Evolutionary conservation across 2,329 filamentous ascomycete species (phyloP).

Genomic region (Magnaporthiopsis poae): DNA sequence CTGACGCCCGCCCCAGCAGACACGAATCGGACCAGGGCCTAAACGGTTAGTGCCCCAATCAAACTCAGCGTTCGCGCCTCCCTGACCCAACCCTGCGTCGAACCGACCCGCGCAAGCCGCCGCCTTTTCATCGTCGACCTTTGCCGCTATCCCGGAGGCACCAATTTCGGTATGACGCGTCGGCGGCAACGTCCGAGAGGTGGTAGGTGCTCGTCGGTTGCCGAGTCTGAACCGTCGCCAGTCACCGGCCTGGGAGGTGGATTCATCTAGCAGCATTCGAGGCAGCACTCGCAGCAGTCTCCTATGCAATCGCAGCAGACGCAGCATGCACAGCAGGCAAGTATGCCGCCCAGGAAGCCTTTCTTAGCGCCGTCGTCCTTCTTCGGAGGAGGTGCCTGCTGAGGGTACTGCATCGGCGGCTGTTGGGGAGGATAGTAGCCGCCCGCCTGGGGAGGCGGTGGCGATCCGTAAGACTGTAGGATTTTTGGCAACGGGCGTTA

Average conservation of each 20-base stretch:
- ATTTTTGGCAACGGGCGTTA: not conserved
- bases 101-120: not conserved
- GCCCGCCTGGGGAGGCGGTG: conserved; percentile 20
- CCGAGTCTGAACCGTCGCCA: not conserved
- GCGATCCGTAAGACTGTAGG: conserved; percentile 23
- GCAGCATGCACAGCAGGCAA: conserved; percentile 42
- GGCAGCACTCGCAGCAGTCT: conserved; percentile 34
- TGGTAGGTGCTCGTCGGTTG: not conserved
- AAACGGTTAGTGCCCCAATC: not conserved
- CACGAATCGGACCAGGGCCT: not conserved
- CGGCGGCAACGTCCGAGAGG: not conserved
- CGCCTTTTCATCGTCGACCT: not conserved
- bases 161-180: not conserved
- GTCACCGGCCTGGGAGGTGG: not conserved
- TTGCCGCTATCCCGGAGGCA: no score
- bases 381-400: conserved; percentile 31
- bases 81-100: not conserved
- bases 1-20: not conserved
- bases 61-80: not conserved
- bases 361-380: conserved; percentile 25
- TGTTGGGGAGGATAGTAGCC: conserved; percentile 33
- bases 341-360: conserved; percentile 36
- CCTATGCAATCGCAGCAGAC: conserved; percentile 40
- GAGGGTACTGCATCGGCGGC: conserved; percentile 33
- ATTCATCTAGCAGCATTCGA: conserved; percentile 23